A percentile compares a stretch with the other conserved stretches of the same genome.
Evolutionary conservation across 495 filamentous ascomycete species (phyloP).

Genomic region (Daldinia vernicosa): DNA sequence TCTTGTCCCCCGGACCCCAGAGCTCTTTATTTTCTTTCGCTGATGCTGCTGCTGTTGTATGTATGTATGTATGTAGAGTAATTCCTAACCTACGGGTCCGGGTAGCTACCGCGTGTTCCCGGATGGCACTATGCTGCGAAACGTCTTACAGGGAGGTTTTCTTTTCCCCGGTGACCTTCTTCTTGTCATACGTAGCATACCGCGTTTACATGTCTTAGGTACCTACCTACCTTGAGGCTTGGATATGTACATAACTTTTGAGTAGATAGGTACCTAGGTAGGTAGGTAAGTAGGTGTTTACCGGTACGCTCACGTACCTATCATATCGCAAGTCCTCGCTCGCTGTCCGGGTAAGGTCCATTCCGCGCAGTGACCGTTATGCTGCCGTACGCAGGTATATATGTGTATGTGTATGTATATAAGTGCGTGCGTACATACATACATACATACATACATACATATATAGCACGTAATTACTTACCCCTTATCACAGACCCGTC

Average conservation of each 20-base stretch:
- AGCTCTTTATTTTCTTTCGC: no score
- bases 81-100: not conserved
- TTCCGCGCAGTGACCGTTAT: not conserved
- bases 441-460: not conserved
- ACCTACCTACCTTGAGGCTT: not conserved
- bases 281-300: not conserved
- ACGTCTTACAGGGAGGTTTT: not conserved
- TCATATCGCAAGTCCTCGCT: not conserved
- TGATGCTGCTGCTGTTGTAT: no score
- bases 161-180: slow-evolving; percentile 3
- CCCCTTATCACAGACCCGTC: not conserved
- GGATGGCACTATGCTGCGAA: slow-evolving; percentile 6
- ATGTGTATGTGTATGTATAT: not conserved
- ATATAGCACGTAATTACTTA: not conserved
- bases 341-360: not conserved
- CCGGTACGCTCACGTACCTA: not conserved
- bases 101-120: not conserved
- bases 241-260: no score
- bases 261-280: not conserved
- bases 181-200: not conserved
- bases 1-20: no score
- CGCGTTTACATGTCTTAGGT: not conserved
- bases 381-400: not conserved
- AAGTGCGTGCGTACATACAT: not conserved
- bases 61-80: not conserved